Percentiles rank a stretch among this genome's conserved stretches.
Conservation (phyloP, 495 filamentous ascomycete genomes). For the Elasticomyces elasticus region DNA sequence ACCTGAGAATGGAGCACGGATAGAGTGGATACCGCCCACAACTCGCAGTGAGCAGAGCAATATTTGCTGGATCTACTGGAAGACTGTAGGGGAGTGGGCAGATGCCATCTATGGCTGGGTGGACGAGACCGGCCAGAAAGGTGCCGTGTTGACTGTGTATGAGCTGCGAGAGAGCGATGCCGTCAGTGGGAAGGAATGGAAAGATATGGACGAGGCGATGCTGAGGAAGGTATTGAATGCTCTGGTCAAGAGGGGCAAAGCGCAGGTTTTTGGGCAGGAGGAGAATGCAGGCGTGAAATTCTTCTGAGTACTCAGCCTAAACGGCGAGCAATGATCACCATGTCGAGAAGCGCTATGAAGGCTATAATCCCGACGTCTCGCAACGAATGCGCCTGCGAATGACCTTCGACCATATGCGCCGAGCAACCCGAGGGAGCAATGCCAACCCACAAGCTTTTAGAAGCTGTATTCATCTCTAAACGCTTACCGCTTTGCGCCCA, state of each 20-base stretch:
- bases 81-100: slow-evolving; percentile 66
- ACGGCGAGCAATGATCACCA: no score
- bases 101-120: slow-evolving; percentile 44
- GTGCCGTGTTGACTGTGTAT: slow-evolving; percentile 64
- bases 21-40: slow-evolving; percentile 51
- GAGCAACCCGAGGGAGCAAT: no score
- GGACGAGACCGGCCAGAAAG: slow-evolving; percentile 64
- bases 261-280: slow-evolving; percentile 81
- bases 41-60: slow-evolving; percentile 19
- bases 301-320: no score
- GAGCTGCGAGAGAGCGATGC: slow-evolving; percentile 61
- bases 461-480: no score
- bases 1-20: slow-evolving; percentile 51
- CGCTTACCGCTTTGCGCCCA: no score
- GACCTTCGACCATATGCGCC: no score
- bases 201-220: slow-evolving; percentile 63
- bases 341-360: no score
- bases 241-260: slow-evolving; percentile 79
- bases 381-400: no score
- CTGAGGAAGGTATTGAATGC: slow-evolving; percentile 67
- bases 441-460: no score
- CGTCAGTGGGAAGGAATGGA: slow-evolving; percentile 17
- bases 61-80: slow-evolving; percentile 59
- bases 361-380: no score
- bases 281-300: slow-evolving; percentile 91